These are phyloP conservation scores for Candida neerlandica DNA, from an alignment of 1,139 yeast species.

Conservation along the genomic window DNA sequence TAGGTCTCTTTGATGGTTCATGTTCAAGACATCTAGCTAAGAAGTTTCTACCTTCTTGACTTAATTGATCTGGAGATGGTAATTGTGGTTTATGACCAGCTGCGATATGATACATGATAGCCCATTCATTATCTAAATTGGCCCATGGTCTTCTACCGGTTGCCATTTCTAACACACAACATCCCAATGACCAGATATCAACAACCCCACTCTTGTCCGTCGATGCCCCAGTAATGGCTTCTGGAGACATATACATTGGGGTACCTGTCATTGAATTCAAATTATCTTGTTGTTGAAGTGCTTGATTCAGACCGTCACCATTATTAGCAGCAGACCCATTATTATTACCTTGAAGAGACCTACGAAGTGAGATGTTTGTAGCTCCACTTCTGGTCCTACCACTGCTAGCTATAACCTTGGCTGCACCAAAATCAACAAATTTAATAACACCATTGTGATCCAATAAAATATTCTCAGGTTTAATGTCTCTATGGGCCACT, in stretches of 20 bases:
- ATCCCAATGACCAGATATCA: conserved; percentile 85
- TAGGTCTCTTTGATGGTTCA: conserved; percentile 77
- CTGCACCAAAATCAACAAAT: conserved; percentile 97
- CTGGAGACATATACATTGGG: conserved; percentile 99
- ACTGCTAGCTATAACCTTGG: conserved; percentile 83
- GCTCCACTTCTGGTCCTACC: conserved; percentile 46
- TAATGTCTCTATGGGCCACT: conserved; percentile 95
- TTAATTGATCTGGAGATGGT: conserved; percentile 77
- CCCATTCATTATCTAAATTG: conserved; percentile 95
- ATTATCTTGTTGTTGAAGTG: conserved; percentile 21
- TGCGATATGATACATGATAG: conserved; percentile 97
- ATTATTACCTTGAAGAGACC: conserved; percentile 8
- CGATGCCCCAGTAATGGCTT: conserved; percentile 80
- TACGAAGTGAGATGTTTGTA: conserved; percentile 12
- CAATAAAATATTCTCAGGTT: conserved; percentile 89
- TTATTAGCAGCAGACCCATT: conserved; percentile 7
- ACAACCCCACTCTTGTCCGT: conserved; percentile 71
- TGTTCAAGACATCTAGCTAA: conserved; percentile 77
- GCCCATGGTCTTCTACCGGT: conserved; percentile 89
- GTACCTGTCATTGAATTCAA: conserved; percentile 81
- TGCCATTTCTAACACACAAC: conserved; percentile 81
- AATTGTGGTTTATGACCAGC: conserved; percentile 91
- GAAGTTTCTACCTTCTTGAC: conserved; percentile 71
- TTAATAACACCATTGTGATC: conserved; percentile 94
- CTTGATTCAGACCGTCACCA: neutral